These are phyloP conservation scores for Cryptococcus neoformans DNA, from an alignment of 1,284 basidiomycete genomes.

Conservation along the genomic window DNA sequence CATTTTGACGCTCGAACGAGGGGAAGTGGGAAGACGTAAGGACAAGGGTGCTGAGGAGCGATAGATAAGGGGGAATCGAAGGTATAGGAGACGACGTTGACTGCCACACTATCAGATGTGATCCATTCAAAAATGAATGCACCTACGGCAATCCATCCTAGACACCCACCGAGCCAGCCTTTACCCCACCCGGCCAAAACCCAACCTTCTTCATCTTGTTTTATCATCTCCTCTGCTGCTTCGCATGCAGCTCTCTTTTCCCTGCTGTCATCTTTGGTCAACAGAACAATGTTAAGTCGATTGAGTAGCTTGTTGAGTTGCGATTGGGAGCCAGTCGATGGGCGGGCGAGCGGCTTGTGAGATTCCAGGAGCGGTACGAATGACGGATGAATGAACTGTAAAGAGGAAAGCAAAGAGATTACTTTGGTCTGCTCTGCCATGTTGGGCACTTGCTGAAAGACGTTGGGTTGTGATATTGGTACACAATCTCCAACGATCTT, in stretches of 20 bases:
- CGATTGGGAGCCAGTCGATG: slow-evolving; percentile 26
- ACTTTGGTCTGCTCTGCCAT: too few species aligned
- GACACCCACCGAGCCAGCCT: slow-evolving; percentile 34
- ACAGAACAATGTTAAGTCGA: slow-evolving; percentile 36
- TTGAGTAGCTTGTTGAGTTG: slow-evolving; percentile 31
- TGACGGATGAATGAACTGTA: slow-evolving; percentile 30
- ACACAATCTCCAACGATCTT: too few species aligned
- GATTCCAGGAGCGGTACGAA: slow-evolving; percentile 25
- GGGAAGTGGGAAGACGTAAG: slow-evolving; percentile 30
- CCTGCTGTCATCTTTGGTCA: slow-evolving; percentile 23
- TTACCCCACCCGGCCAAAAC: slow-evolving; percentile 37
- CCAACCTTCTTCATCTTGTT: slow-evolving; percentile 41
- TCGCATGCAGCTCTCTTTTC: slow-evolving; percentile 15
- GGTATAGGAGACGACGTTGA: slow-evolving; percentile 2
- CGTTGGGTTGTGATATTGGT: too few species aligned
- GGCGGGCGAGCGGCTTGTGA: slow-evolving; percentile 26
- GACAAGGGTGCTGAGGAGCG: slow-evolving; percentile 28
- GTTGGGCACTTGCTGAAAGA: too few species aligned
- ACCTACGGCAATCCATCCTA: slow-evolving; percentile 30
- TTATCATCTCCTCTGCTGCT: slow-evolving; percentile 25
- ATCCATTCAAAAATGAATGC: neutral
- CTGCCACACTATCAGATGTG: slow-evolving; percentile 2
- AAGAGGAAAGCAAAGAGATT: slow-evolving; percentile 21
- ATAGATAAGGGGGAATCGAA: slow-evolving; percentile 15
- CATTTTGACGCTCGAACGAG: slow-evolving; percentile 40